phyloP scores from a whole-genome alignment of 2,329 filamentous ascomycete species.

The Teratosphaeriaceae sp. region DNA sequence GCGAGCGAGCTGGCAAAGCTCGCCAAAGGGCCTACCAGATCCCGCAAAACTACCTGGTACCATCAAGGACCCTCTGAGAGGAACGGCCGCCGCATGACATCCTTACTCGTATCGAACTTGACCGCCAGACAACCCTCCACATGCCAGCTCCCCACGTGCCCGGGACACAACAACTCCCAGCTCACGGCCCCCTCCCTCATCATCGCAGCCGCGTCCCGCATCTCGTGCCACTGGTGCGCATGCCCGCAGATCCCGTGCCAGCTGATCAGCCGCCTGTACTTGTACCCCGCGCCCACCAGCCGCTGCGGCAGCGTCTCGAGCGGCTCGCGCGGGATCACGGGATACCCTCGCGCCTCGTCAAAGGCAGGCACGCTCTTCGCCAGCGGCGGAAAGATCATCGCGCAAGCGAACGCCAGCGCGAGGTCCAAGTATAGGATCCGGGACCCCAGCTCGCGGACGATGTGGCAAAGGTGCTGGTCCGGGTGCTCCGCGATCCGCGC shows the following conservation, averaged over 20 bases:
- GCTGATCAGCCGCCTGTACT: slow-evolving; percentile 15
- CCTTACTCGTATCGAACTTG: slow-evolving; percentile 7
- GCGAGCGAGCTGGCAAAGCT: too few relatives aligned
- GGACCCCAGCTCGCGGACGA: slow-evolving; percentile 13
- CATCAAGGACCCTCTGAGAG: neutral
- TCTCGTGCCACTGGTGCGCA: slow-evolving; percentile 13
- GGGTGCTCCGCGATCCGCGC: slow-evolving; percentile 11
- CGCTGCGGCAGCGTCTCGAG: slow-evolving; percentile 10
- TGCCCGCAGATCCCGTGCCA: slow-evolving; percentile 11
- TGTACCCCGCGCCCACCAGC: slow-evolving; percentile 13
- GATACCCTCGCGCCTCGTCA: slow-evolving; percentile 1
- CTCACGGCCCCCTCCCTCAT: slow-evolving; percentile 12
- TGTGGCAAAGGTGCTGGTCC: slow-evolving; percentile 16
- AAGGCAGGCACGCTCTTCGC: neutral
- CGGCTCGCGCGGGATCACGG: slow-evolving; percentile 10
- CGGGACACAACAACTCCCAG: slow-evolving; percentile 12
- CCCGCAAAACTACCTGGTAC: too few relatives aligned
- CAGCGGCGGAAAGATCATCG: slow-evolving; percentile 10
- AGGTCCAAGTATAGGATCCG: slow-evolving; percentile 17
- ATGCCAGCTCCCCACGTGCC: slow-evolving; percentile 14
- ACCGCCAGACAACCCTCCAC: slow-evolving; percentile 12
- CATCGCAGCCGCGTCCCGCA: slow-evolving; percentile 7
- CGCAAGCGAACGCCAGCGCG: slow-evolving; percentile 18
- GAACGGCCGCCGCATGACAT: slow-evolving; percentile 6
- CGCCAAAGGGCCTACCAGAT: too few relatives aligned